These are phyloP conservation scores for Amanita brunnescens DNA, from an alignment of 768 basidiomycete genomes.

Conservation along the genomic window DNA sequence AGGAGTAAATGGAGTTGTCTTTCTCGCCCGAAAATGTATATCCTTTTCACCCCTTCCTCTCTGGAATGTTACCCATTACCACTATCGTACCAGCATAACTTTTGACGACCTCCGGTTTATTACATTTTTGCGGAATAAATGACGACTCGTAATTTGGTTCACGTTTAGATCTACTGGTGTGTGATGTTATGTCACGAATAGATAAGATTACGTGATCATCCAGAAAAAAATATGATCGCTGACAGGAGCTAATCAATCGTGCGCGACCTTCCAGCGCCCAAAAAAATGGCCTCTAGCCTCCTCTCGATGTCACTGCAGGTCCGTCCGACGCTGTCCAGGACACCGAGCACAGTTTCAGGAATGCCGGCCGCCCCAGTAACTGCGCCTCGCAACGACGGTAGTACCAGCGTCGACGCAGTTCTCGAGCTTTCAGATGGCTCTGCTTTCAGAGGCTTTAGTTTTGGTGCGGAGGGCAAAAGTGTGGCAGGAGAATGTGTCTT, in stretches of 20 bases:
- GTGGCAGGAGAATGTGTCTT: constrained; percentile 98
- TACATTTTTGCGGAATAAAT: constrained; percentile 6
- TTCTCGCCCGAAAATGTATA: constrained; percentile 10
- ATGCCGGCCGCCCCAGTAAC: constrained; percentile 24
- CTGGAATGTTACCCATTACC: constrained; percentile 8
- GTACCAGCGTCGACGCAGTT: constrained; percentile 46
- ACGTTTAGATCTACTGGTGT: too few relatives aligned
- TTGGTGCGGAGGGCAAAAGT: constrained; percentile 87
- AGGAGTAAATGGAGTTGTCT: constrained; percentile 32
- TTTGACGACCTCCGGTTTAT: constrained; percentile 7
- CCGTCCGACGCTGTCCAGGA: constrained; percentile 37
- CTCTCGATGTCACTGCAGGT: constrained; percentile 12
- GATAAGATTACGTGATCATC: not conserved
- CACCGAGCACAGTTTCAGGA: constrained; percentile 26
- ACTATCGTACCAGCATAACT: constrained; percentile 8
- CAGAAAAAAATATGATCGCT: not conserved
- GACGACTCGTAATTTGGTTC: not conserved
- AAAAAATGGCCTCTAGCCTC: constrained; percentile 1
- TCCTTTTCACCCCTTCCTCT: constrained; percentile 4
- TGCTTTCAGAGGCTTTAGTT: constrained; percentile 81
- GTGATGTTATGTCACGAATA: not conserved
- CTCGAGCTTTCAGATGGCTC: constrained; percentile 89
- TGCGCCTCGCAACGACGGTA: constrained; percentile 23
- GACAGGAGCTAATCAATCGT: not conserved
- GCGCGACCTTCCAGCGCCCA: not conserved